Conservation (phyloP, 495 filamentous ascomycete species). For the Acidiella bohemica region DNA sequence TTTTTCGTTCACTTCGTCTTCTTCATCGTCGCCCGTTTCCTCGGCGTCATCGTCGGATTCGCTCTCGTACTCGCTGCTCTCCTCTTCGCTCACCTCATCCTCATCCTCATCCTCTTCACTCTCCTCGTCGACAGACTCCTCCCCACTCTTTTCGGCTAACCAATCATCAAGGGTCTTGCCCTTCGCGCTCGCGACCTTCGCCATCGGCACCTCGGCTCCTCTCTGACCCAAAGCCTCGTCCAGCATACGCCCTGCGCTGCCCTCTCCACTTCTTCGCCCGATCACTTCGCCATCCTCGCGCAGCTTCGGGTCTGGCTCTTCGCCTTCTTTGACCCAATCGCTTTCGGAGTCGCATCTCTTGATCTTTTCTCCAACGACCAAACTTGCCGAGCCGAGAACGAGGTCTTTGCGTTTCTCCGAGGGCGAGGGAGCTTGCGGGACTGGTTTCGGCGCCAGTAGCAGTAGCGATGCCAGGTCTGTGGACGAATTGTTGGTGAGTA, state of each 20-base stretch:
- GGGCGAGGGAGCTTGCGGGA: conserved; percentile 73
- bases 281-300: conserved; percentile 37
- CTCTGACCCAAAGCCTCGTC: conserved; percentile 22
- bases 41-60: conserved; percentile 33
- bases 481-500: conserved; percentile 57
- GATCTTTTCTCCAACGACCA: conserved; percentile 54
- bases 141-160: conserved; percentile 54
- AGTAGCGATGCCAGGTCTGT: conserved; percentile 81
- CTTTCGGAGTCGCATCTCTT: conserved; percentile 66
- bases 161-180: conserved; percentile 79
- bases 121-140: conserved; percentile 33
- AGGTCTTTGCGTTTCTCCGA: conserved; percentile 65
- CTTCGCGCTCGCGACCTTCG: conserved; percentile 33
- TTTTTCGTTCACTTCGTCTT: too few relatives aligned
- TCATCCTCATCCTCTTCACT: conserved; percentile 37
- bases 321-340: conserved; percentile 67
- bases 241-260: conserved; percentile 15
- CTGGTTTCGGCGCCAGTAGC: conserved; percentile 85
- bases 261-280: conserved; percentile 22
- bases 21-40: too few relatives aligned
- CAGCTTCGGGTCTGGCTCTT: conserved; percentile 65
- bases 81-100: conserved; percentile 30
- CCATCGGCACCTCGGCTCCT: conserved; percentile 19
- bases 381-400: conserved; percentile 65
- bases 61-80: conserved; percentile 34